Conservation (phyloP, 75 land plant species). For the Cunninghamia lanceolata region DNA sequence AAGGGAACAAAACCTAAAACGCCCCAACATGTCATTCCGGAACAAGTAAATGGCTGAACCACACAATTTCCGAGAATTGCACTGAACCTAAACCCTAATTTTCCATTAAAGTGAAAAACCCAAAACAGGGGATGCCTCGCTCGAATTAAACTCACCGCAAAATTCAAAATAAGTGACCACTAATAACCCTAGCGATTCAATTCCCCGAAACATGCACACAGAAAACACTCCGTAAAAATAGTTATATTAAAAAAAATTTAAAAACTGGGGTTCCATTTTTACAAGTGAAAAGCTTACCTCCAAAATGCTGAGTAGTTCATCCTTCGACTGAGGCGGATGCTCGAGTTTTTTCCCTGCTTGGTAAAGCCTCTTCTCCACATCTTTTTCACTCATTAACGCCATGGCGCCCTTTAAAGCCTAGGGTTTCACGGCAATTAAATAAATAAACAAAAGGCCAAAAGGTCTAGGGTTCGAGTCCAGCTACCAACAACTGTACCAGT, state of each 20-base stretch:
- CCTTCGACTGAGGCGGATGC: conserved; percentile 24
- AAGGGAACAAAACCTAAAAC: neutral
- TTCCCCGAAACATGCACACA: neutral
- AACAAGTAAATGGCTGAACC: neutral
- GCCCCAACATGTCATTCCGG: neutral
- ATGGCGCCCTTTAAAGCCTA: neutral
- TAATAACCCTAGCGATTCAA: neutral
- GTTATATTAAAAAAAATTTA: neutral
- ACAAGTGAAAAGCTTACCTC: conserved; percentile 18
- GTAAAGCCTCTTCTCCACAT: conserved; percentile 25
- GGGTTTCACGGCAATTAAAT: neutral
- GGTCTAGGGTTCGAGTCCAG: conserved; percentile 7
- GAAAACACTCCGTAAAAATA: neutral
- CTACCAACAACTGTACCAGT: conserved; percentile 3
- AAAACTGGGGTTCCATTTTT: neutral
- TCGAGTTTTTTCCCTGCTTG: conserved; percentile 39
- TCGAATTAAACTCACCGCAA: neutral
- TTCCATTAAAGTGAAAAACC: neutral
- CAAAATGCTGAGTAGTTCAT: conserved; percentile 34
- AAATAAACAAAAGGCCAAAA: neutral
- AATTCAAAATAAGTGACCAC: neutral
- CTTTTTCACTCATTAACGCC: conserved; percentile 13
- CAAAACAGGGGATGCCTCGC: neutral
- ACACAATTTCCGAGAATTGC: neutral
- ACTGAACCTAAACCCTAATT: neutral